Percentiles rank a stretch among this genome's conserved stretches.
phyloP scores from a whole-genome alignment of 2,329 filamentous ascomycete species.

The Didymellaceae sp. region DNA sequence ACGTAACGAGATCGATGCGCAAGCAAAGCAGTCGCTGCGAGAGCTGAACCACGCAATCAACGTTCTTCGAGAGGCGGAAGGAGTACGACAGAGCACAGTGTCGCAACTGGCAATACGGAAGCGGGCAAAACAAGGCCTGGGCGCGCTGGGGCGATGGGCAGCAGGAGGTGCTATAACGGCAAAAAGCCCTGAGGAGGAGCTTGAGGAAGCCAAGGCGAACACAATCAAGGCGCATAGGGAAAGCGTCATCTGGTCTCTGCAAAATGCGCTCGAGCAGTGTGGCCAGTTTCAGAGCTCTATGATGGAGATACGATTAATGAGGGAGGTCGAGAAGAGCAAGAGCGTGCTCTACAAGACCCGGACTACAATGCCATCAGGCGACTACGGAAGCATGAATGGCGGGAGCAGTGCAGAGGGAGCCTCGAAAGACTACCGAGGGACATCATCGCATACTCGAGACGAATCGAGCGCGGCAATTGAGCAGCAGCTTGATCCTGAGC shows the following conservation, averaged over 20 bases:
- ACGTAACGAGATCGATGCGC: slow-evolving; percentile 84
- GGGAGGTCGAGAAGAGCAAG: slow-evolving; percentile 88
- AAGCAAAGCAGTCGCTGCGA: slow-evolving; percentile 83
- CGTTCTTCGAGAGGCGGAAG: slow-evolving; percentile 80
- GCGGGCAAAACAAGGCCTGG: slow-evolving; percentile 66
- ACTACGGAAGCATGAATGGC: slow-evolving; percentile 31
- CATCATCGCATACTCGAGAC: slow-evolving; percentile 31
- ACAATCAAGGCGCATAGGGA: slow-evolving; percentile 76
- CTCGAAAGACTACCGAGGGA: slow-evolving; percentile 36
- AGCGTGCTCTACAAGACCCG: slow-evolving; percentile 78
- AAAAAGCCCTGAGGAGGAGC: slow-evolving; percentile 70
- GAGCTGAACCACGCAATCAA: slow-evolving; percentile 84
- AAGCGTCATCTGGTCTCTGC: slow-evolving; percentile 81
- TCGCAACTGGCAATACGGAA: slow-evolving; percentile 74
- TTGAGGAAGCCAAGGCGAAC: slow-evolving; percentile 73
- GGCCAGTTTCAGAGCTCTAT: slow-evolving; percentile 82
- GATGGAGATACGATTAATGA: slow-evolving; percentile 86
- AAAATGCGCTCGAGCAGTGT: slow-evolving; percentile 76
- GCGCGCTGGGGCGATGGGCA: slow-evolving; percentile 73
- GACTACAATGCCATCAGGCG: slow-evolving; percentile 37
- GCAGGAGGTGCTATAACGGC: slow-evolving; percentile 58
- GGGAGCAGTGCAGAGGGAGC: slow-evolving; percentile 12
- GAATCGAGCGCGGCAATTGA: slow-evolving; percentile 49
- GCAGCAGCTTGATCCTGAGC: slow-evolving; percentile 76
- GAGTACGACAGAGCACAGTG: slow-evolving; percentile 79